phyloP scores from a whole-genome alignment of 176 grass and related monocot genomes.

The Puya raimondii region DNA sequence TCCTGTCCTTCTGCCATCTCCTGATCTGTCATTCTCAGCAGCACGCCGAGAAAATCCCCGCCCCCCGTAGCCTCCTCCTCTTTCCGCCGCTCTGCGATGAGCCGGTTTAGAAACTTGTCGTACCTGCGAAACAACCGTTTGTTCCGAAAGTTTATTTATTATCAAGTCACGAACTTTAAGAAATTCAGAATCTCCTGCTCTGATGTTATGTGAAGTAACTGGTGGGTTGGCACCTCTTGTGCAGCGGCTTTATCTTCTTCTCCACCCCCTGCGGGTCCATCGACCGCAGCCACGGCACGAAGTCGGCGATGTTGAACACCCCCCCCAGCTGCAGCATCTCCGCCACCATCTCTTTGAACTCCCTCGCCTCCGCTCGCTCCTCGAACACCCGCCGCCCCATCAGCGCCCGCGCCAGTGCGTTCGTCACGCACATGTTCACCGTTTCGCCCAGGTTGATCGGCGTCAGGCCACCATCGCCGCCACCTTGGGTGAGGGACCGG shows the following conservation, averaged over 20 bases:
- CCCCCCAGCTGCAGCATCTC: constrained; percentile 50
- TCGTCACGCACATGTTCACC: constrained; percentile 52
- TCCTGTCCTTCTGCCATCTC: background rate
- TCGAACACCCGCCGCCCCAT: constrained; percentile 49
- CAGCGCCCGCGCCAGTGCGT: constrained; percentile 43
- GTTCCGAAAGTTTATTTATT: too few relatives aligned
- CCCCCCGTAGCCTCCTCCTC: background rate
- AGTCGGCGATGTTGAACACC: constrained; percentile 54
- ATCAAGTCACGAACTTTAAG: too few relatives aligned
- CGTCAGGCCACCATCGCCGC: too few relatives aligned
- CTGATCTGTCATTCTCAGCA: background rate
- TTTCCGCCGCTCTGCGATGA: constrained; percentile 24
- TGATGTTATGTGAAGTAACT: too few relatives aligned
- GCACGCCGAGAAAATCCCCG: constrained; percentile 17
- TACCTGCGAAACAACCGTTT: background rate
- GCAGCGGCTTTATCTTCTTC: constrained; percentile 45
- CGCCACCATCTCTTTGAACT: constrained; percentile 56
- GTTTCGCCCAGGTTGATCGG: constrained; percentile 29
- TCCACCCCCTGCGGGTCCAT: constrained; percentile 49
- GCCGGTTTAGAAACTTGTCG: constrained; percentile 44
- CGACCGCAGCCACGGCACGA: constrained; percentile 41
- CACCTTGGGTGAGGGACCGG: background rate
- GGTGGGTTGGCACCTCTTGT: constrained; percentile 14
- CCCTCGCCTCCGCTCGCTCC: constrained; percentile 19
- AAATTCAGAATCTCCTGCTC: too few relatives aligned